Base-by-base conservation (phyloP, 495 filamentous ascomycete species). In the Copromyces sp. region DNA sequence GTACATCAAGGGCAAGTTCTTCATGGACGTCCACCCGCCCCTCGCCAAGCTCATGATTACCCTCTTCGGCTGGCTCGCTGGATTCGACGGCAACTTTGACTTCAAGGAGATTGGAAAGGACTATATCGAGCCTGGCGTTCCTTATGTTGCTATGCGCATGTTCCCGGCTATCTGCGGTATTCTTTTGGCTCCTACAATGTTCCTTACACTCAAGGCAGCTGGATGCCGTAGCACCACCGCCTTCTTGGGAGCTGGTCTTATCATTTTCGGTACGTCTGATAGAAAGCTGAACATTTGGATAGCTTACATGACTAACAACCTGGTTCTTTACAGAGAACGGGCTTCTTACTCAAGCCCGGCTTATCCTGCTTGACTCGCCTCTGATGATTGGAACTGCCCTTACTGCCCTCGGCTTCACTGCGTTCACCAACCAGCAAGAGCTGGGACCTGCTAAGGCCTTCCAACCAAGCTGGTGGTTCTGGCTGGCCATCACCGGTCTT, bases 91-190 rank as follows among this genome's bases (percentile, higher is more conserved):
- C 69, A 86, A 92, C 65, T 99, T 99, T 74, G 95, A 99, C 80
- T 99, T 99, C 86, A 99, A 99, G 85, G 96, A 99, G 76, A 99
- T 99, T 85, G 95, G 95, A 77, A 98, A 98, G 84, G 95, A 99
- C 79, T 99, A 99, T 77, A 79, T 98, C 68, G 96, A 95, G 82
- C 93, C 96, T 0, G 90, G 91, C 29, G 95, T 99, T 65, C 95
- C 95, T 14, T 99, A 98, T 83, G 96, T 99, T 20, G 93, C 95
- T 47, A 99, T 99, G 95, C 90, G 95, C 79, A 79, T 98, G 84
- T 88, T 97, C 73, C 95, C 95, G 0, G 95, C 95, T 39, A 81
- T 98, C 72, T 88, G 93, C 75, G 95, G 95, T 79, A 90, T 98
- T 71, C 78, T 94, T 69, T 89, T 95, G 41, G 92, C 95, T 37